Evolutionary conservation across 129 eudicot species (phyloP).

Genomic region (Logfia minima): DNA sequence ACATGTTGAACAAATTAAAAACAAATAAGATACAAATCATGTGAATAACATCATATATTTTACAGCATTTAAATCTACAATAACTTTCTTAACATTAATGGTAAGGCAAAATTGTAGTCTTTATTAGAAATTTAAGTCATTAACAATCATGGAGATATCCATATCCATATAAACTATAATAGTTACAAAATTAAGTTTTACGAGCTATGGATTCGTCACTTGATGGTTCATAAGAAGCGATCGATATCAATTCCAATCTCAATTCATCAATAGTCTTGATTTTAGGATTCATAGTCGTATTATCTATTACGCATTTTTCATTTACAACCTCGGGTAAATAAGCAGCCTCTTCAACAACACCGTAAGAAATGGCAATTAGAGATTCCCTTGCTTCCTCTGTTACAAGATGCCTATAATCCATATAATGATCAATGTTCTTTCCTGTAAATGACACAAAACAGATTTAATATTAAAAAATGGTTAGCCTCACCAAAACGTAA

Average conservation of each 20-base stretch:
- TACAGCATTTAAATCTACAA: no score
- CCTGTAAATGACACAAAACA: neutral
- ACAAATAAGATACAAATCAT: no score
- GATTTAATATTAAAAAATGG: no score
- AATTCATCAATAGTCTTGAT: neutral
- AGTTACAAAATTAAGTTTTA: neutral
- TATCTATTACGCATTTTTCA: neutral
- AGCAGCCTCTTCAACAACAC: neutral
- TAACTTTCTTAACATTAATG: no score
- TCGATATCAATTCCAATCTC: neutral
- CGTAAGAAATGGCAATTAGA: slow-evolving; percentile 13
- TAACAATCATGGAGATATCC: neutral
- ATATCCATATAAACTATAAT: neutral
- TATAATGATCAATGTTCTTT: neutral
- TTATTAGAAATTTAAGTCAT: no score
- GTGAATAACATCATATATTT: no score
- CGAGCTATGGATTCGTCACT: neutral
- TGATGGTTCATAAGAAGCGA: neutral
- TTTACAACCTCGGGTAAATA: neutral
- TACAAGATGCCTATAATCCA: slow-evolving; percentile 31
- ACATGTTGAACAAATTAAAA: no score
- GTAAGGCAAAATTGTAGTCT: no score
- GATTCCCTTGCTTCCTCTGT: slow-evolving; percentile 34
- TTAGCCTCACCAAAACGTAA: no score
- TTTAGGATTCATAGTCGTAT: neutral